phyloP scores from a whole-genome alignment of 164 flowering plant species.

The Paratinospora sagittata region DNA sequence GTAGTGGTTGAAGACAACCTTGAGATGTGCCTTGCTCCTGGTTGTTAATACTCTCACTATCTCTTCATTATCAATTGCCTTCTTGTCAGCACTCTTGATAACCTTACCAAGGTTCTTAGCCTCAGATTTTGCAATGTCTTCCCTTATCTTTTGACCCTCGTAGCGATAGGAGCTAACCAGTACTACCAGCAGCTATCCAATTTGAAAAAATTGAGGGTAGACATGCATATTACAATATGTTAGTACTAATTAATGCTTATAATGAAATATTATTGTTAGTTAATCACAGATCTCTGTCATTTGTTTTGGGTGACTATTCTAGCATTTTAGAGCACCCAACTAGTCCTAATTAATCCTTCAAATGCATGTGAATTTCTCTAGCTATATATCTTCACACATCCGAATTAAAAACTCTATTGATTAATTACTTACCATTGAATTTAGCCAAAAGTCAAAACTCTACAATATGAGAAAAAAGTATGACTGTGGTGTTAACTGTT shows the following conservation, averaged over 20 bases:
- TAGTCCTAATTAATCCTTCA: too few relatives aligned
- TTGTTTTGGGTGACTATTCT: too few relatives aligned
- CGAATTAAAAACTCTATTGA: too few relatives aligned
- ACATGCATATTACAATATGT: too few relatives aligned
- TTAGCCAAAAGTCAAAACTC: too few relatives aligned
- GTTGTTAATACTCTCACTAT: conserved; percentile 56
- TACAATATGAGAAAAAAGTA: too few relatives aligned
- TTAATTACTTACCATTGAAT: too few relatives aligned
- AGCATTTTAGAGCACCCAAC: too few relatives aligned
- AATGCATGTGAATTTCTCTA: too few relatives aligned
- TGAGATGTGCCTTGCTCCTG: conserved; percentile 64
- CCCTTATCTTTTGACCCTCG: conserved; percentile 51
- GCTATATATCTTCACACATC: too few relatives aligned
- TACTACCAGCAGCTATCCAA: conserved; percentile 58
- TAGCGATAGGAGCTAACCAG: conserved; percentile 69
- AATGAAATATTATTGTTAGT: neutral
- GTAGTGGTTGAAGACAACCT: conserved; percentile 39
- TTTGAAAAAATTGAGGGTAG: neutral
- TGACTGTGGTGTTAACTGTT: too few relatives aligned
- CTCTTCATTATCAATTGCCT: conserved; percentile 43
- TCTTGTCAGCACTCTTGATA: conserved; percentile 28
- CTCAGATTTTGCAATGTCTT: conserved; percentile 59
- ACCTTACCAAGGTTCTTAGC: conserved; percentile 42
- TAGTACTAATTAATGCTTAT: neutral
- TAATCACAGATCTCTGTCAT: neutral